Evolutionary conservation across 768 basidiomycete species (phyloP), one percentile per base, ranked within the genome.

Genomic region (Pleurotus platypus): DNA sequence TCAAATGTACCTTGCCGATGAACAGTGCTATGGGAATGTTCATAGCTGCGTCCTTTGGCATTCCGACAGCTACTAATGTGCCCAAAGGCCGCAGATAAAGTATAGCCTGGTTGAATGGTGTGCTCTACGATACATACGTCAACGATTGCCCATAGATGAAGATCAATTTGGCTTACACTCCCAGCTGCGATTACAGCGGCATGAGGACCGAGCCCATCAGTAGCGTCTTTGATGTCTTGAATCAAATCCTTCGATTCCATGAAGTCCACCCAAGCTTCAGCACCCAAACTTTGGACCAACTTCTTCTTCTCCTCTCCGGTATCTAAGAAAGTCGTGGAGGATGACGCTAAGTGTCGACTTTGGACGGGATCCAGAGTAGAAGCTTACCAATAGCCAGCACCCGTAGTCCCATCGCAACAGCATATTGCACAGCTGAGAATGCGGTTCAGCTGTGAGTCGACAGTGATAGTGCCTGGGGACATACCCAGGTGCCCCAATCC

Each of bases 241-340:
- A 85, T 81, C 53, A 91, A 67, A 63, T 92, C 80, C 58, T 76
- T 72, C 7, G 76, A 76, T 62, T 81, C 74, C 62, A 72, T 80
- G 75, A 94, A 95, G 72, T 95, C 93, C 50, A 95, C 71, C 81
- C 83, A 86, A 68, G 79, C 82, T 68, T 90, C 87, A 0, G 87
- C 77, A n/a, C 77, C 77, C 22, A 79, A 71, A 55, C 65, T 66
- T 27, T 71, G 6, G 80, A 79, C 62, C 77, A 92, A 72, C 18
- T 84, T 72, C 59, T 78, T 75, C 73, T 93, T 93, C 42, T 79
- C 80, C 37, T 72, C 81, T 22, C 90, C 89, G 5, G 89, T 89
- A 66, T 94, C 92, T 76, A 81, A 66, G 12, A 78, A 79, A 51
- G 24, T 11, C 15, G 8, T 8, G 38, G 43, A 9, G 7, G 24